These are phyloP conservation scores for Hyaloperonospora brassicae DNA, from an alignment of 352 stramenopile genomes.

Conservation along the genomic window DNA sequence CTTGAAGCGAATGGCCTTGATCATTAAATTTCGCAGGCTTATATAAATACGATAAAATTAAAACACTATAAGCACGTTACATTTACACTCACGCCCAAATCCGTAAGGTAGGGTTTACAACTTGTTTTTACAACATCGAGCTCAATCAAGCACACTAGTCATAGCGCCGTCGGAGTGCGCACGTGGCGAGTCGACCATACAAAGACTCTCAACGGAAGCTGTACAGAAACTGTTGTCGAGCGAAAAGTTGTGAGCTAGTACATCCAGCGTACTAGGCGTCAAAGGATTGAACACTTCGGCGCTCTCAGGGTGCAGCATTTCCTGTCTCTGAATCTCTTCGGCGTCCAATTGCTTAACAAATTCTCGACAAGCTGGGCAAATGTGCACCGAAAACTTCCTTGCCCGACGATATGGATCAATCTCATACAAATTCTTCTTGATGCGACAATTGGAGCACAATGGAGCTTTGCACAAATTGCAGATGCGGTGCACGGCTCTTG, in stretches of 20 bases:
- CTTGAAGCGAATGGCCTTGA: too few relatives aligned
- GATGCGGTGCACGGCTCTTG: constrained; percentile 7
- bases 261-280: constrained; percentile 22
- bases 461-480: constrained; percentile 26
- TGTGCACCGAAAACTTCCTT: constrained; percentile 19
- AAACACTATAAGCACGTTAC: too few relatives aligned
- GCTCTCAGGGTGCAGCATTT: constrained; percentile 18
- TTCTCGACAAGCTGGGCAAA: constrained; percentile 22
- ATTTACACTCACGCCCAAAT: too few relatives aligned
- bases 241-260: constrained; percentile 25
- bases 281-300: constrained; percentile 19
- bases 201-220: constrained; percentile 26
- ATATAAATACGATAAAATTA: too few relatives aligned
- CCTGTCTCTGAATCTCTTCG: constrained; percentile 23
- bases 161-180: constrained; percentile 20
- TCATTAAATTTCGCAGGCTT: too few relatives aligned
- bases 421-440: constrained; percentile 22
- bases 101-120: too few relatives aligned
- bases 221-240: constrained; percentile 28
- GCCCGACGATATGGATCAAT: constrained; percentile 23
- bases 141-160: constrained; percentile 25
- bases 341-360: constrained; percentile 25
- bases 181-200: constrained; percentile 20
- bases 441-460: constrained; percentile 25
- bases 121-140: too few relatives aligned